Base-by-base conservation (phyloP, 441 rosid species). In the Bocquillonia castaneifolia region DNA sequence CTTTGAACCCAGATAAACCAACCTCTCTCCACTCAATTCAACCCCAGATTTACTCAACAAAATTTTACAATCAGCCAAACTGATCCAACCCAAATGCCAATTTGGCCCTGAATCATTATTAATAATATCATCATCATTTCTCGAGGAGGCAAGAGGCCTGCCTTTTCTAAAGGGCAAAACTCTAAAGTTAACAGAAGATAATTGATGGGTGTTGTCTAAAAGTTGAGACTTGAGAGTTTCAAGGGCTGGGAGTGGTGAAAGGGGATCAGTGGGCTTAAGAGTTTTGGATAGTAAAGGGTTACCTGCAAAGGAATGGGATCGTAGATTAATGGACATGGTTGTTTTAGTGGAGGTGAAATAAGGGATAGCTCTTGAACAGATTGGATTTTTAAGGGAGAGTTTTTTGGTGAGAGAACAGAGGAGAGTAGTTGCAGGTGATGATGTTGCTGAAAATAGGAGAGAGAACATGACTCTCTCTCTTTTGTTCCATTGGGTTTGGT, bases 11-110 rank as follows among this genome's bases (percentile, higher is more conserved):
- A 93, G 74, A 86, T 88, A 93, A 63, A 91, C 84, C 55, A 89
- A 78, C 40, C 82, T 79, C 40, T 82, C 77, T 44, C 78, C 88
- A 5, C 58, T 82, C 80, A 88, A 64, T 67, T 88, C 81, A 29
- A 74, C 75, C 29, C 97, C 88, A 48, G 62, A 78, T 51, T 44
- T 81, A 18, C 39, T 75, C 71, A 89, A 57, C 14, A 88, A 57
- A 32, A 14, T 74, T 42, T 70, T 82, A 72, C 85, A 89, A 75
- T 91, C 97, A 64, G 72, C 65, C 71, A 91, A 79, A 60, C 75
- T 77, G 73, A 93, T 74, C 97, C 95, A 91, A 34, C 92, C 91
- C 72, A 88, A 79, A 73, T 72, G 84, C 99, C 97, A 93, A 55
- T 50, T 68, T 20, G 92, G 87, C 57, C 76, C 78, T 69, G 63